These are phyloP conservation scores for Rhodomyrtus tomentosa DNA, from an alignment of 345 rosid species.

Conservation along the genomic window DNA sequence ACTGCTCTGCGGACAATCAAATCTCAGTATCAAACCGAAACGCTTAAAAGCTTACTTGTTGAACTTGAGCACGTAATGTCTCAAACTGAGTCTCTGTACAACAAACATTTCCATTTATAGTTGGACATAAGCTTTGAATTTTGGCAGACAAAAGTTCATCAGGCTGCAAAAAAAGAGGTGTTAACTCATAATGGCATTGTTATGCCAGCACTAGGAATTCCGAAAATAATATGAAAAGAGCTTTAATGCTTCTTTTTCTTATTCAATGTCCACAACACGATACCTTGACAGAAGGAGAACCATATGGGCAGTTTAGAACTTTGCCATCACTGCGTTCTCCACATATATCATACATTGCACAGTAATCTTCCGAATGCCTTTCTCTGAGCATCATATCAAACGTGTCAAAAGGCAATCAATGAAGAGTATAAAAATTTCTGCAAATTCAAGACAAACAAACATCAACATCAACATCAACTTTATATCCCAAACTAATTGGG, in stretches of 20 bases:
- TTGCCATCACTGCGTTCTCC: slow-evolving; percentile 86
- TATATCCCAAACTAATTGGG: no score
- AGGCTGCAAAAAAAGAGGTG: slow-evolving; percentile 45
- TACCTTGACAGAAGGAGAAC: slow-evolving; percentile 67
- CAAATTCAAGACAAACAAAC: background rate
- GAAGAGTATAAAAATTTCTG: background rate
- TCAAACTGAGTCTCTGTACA: slow-evolving; percentile 89
- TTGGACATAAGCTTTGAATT: slow-evolving; percentile 91
- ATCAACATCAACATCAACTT: no score
- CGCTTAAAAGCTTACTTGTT: slow-evolving; percentile 43
- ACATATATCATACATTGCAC: slow-evolving; percentile 94
- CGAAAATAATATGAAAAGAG: background rate
- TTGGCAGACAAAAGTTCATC: slow-evolving; percentile 77
- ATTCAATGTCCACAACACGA: background rate
- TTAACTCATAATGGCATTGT: background rate
- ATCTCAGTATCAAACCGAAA: background rate
- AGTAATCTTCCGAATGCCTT: slow-evolving; percentile 64
- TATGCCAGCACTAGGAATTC: background rate
- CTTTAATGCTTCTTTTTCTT: background rate
- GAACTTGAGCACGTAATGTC: slow-evolving; percentile 79
- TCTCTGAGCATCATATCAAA: slow-evolving; percentile 17
- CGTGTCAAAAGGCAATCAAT: background rate
- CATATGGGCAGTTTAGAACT: slow-evolving; percentile 74
- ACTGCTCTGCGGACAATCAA: background rate
- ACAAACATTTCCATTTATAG: slow-evolving; percentile 80